phyloP scores from a whole-genome alignment of 805 yeast species.

The Priceomyces medius region DNA sequence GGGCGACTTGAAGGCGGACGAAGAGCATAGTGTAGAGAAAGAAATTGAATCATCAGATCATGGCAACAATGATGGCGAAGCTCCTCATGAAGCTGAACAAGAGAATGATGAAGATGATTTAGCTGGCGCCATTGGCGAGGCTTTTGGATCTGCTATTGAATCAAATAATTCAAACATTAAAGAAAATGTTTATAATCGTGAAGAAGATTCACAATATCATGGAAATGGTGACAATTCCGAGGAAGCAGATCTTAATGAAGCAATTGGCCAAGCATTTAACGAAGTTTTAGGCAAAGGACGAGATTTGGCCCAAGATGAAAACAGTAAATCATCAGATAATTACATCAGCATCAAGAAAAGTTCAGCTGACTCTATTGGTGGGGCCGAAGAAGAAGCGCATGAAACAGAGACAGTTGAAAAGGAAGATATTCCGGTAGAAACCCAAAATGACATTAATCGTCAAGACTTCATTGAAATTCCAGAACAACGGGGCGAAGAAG shows the following conservation, averaged over 20 bases:
- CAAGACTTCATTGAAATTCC: not conserved
- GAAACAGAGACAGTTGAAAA: constrained; percentile 14
- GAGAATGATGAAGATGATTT: constrained; percentile 18
- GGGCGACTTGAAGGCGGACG: constrained; percentile 1
- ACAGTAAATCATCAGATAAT: not conserved
- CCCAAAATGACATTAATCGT: not conserved
- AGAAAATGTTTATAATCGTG: too few species aligned
- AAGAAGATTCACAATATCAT: too few species aligned
- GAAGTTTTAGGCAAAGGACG: constrained; percentile 1
- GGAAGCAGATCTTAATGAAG: constrained; percentile 14
- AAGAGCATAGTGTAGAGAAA: constrained; percentile 1
- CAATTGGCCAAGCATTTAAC: constrained; percentile 21
- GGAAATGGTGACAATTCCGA: constrained; percentile 12
- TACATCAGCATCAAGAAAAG: constrained; percentile 1
- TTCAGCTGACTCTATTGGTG: not conserved
- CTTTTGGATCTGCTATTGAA: constrained; percentile 13
- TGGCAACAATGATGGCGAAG: not conserved
- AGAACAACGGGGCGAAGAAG: constrained; percentile 14
- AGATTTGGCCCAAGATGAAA: not conserved
- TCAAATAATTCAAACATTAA: not conserved
- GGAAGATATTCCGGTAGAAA: constrained; percentile 14
- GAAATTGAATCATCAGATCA: not conserved
- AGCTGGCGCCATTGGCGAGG: constrained; percentile 31
- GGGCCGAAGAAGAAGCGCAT: constrained; percentile 10
- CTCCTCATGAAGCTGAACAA: constrained; percentile 6